These are phyloP conservation scores for Populus simonii DNA, from an alignment of 345 rosid genomes.

Conservation along the genomic window DNA sequence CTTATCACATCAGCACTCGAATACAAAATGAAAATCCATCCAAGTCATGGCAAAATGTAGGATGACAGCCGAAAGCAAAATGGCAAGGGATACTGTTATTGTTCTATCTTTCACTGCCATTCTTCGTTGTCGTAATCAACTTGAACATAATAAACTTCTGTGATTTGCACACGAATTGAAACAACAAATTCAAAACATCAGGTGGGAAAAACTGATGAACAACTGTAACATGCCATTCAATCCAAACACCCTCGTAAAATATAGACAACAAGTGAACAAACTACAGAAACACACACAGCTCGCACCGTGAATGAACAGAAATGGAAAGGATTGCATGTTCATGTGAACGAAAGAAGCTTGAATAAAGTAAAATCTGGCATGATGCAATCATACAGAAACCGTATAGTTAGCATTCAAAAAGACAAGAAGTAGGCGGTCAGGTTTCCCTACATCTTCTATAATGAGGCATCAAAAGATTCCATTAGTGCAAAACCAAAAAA, in stretches of 20 bases:
- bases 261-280: background rate
- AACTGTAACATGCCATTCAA: background rate
- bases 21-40: constrained; percentile 4
- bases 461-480: background rate
- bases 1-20: background rate
- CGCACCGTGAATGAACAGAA: background rate
- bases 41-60: background rate
- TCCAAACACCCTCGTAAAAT: background rate
- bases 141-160: background rate
- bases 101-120: background rate
- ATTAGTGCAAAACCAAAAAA: background rate
- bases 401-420: background rate
- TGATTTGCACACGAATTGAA: background rate
- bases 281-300: too few relatives aligned
- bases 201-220: background rate
- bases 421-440: background rate
- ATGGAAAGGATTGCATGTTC: background rate
- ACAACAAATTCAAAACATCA: background rate
- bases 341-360: background rate
- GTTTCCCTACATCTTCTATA: background rate
- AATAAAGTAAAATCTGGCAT: background rate
- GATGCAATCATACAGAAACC: background rate
- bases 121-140: background rate
- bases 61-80: background rate
- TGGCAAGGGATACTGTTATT: background rate